phyloP scores from a whole-genome alignment of 1,139 yeast genomes.

The Meyerozyma carpophila region DNA sequence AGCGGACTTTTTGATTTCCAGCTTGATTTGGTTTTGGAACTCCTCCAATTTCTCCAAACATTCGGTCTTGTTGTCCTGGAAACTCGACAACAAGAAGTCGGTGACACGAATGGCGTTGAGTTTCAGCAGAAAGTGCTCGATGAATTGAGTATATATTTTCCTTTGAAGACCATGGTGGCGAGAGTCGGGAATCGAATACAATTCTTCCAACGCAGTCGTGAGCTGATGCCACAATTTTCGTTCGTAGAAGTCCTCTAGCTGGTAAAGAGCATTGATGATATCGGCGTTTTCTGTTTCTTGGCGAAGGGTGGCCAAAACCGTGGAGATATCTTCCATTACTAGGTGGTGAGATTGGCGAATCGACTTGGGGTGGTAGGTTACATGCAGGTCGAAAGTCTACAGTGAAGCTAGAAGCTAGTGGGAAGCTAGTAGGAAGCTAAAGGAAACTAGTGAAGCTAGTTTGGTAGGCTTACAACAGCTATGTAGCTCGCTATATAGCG shows the following conservation, averaged over 20 bases:
- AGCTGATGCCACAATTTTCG: conserved; percentile 77
- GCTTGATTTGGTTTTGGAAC: conserved; percentile 46
- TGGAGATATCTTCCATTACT: conserved; percentile 37
- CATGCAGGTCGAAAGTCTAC: neutral
- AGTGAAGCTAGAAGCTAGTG: too few species aligned
- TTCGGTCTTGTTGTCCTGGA: conserved; percentile 34
- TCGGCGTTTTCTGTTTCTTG: conserved; percentile 64
- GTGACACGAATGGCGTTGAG: conserved; percentile 77
- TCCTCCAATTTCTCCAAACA: conserved; percentile 50
- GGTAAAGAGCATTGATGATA: conserved; percentile 57
- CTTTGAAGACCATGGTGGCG: conserved; percentile 43
- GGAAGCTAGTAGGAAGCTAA: too few species aligned
- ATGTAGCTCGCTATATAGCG: too few species aligned
- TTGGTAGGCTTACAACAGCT: too few species aligned
- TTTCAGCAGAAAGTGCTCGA: conserved; percentile 59
- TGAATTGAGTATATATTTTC: conserved; percentile 67
- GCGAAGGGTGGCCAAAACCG: conserved; percentile 66
- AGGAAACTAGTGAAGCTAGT: too few species aligned
- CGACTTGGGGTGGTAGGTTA: neutral
- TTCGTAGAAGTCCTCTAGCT: conserved; percentile 83
- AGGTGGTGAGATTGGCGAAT: neutral
- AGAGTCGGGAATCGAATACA: conserved; percentile 46
- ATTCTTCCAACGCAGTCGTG: conserved; percentile 59
- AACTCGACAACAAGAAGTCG: conserved; percentile 58
- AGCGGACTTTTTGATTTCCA: conserved; percentile 18